These are phyloP conservation scores for Pichia occidentalis DNA, from an alignment of 805 yeast species.

Conservation along the genomic window DNA sequence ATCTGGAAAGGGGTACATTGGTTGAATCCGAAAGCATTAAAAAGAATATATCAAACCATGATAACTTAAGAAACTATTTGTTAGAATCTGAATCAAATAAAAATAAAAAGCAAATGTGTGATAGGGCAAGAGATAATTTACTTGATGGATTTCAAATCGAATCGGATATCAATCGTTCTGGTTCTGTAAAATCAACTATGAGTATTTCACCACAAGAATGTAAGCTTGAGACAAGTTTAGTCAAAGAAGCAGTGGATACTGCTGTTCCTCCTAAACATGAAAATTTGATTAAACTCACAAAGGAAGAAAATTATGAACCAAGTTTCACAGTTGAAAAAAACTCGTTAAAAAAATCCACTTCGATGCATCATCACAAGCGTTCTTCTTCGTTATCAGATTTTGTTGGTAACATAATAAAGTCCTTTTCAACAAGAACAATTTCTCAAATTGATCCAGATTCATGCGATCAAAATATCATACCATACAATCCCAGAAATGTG, in stretches of 20 bases:
- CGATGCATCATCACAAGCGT: constrained; percentile 7
- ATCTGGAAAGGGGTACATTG: constrained; percentile 19
- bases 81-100: no score
- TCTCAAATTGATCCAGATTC: no score
- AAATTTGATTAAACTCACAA: constrained; percentile 18
- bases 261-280: constrained; percentile 15
- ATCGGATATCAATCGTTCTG: constrained; percentile 23
- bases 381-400: constrained; percentile 17
- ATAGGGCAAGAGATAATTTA: constrained; percentile 5
- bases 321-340: neutral
- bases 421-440: constrained; percentile 18
- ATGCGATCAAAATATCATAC: neutral
- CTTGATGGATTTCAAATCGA: constrained; percentile 22
- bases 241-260: constrained; percentile 15
- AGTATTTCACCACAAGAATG: constrained; percentile 27
- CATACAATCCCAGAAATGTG: constrained; percentile 15
- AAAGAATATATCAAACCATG: constrained; percentile 9
- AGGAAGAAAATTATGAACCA: constrained; percentile 14
- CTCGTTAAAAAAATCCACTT: neutral
- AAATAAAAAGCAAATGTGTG: neutral
- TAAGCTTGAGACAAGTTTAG: constrained; percentile 20
- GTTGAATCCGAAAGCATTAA: constrained; percentile 17
- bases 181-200: constrained; percentile 25
- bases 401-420: constrained; percentile 18
- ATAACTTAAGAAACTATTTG: constrained; percentile 17